Evolutionary conservation across 805 yeast species (phyloP).

Genomic region (Candida patagonica): DNA sequence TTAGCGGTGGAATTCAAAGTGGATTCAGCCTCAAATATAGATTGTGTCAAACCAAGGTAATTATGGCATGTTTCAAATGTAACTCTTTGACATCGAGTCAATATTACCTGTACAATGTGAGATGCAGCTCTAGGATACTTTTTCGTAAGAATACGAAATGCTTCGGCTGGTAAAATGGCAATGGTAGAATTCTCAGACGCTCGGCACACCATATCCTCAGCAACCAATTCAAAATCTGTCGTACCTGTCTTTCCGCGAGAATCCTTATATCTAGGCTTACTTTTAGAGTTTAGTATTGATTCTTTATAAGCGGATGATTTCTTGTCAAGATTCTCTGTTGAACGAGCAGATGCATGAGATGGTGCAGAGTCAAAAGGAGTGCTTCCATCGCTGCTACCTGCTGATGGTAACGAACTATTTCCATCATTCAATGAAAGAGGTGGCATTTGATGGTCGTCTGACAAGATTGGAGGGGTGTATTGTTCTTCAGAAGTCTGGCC

Average conservation of each 20-base stretch:
- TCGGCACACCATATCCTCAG: conserved; percentile 50
- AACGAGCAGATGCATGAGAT: neutral
- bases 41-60: conserved; percentile 76
- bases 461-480: neutral
- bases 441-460: conserved; percentile 1
- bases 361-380: neutral
- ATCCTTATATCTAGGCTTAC: neutral
- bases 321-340: neutral
- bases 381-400: neutral
- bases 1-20: conserved; percentile 44
- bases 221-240: conserved; percentile 8
- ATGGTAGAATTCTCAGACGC: conserved; percentile 73
- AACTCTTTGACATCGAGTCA: conserved; percentile 78
- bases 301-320: neutral
- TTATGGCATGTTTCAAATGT: conserved; percentile 85
- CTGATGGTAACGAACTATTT: no score
- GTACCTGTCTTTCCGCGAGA: neutral
- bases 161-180: conserved; percentile 81
- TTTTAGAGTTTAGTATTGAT: neutral
- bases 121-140: conserved; percentile 86
- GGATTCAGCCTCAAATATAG: conserved; percentile 68
- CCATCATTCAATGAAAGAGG: neutral
- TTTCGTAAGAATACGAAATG: conserved; percentile 61
- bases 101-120: conserved; percentile 86
- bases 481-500: neutral